phyloP scores from a whole-genome alignment of 2,329 filamentous ascomycete species.

The Elsinoe australis region DNA sequence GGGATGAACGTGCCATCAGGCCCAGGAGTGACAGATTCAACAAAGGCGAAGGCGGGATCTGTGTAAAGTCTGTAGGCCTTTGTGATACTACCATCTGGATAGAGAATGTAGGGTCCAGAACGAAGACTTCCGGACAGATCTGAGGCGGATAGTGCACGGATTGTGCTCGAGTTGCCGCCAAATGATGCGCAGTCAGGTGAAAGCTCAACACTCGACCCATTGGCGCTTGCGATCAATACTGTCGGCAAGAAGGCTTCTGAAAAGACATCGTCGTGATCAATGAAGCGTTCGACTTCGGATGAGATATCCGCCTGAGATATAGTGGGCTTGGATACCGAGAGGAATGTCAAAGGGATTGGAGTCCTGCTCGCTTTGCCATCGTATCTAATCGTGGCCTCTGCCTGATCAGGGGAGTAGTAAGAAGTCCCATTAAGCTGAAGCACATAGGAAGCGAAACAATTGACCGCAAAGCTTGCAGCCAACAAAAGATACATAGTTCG shows the following conservation, averaged over 20 bases:
- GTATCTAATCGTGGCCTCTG: neutral
- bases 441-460: neutral
- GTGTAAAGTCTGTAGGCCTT: neutral
- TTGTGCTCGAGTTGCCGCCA: neutral
- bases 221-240: neutral
- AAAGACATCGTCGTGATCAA: neutral
- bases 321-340: neutral
- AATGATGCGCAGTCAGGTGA: neutral
- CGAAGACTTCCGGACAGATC: neutral
- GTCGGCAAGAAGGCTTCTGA: neutral
- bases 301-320: neutral
- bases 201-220: neutral
- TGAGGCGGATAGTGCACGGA: neutral
- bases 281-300: neutral
- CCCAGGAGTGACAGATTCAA: neutral
- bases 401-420: neutral
- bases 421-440: neutral
- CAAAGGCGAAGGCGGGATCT: neutral
- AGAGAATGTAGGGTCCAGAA: neutral
- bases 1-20: neutral
- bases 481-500: no score
- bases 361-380: neutral
- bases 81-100: neutral
- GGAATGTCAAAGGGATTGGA: neutral
- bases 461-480: no score